phyloP scores from a whole-genome alignment of 192 early-diverging fungal genomes.

The Funneliformis mosseae region DNA sequence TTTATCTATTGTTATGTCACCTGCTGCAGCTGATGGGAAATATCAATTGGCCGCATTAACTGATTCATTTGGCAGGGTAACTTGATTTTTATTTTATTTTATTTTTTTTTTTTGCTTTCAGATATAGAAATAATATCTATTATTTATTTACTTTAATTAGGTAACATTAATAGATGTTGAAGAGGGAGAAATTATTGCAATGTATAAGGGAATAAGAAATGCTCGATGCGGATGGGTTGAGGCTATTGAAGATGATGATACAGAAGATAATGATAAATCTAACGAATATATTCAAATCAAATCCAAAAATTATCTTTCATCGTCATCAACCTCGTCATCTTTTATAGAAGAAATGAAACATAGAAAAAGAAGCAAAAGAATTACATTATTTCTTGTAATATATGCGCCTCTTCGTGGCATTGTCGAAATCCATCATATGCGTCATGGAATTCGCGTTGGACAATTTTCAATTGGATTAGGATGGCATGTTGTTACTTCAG shows the following conservation, averaged over 20 bases:
- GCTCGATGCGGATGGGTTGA: slow-evolving; percentile 74
- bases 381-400: slow-evolving; percentile 62
- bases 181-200: slow-evolving; percentile 63
- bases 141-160: background rate
- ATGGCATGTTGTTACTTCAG: slow-evolving; percentile 53
- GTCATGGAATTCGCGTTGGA: slow-evolving; percentile 63
- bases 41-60: slow-evolving; percentile 60
- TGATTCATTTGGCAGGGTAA: slow-evolving; percentile 68
- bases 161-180: slow-evolving; percentile 61
- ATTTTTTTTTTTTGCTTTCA: background rate
- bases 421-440: slow-evolving; percentile 64
- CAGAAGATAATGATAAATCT: background rate
- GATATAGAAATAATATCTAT: background rate
- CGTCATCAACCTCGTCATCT: background rate
- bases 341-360: slow-evolving; percentile 14
- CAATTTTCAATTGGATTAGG: slow-evolving; percentile 61
- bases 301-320: background rate
- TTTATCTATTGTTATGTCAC: slow-evolving; percentile 52
- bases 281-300: background rate
- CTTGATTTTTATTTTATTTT: background rate
- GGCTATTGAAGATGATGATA: slow-evolving; percentile 41
- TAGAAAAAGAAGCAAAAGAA: slow-evolving; percentile 38
- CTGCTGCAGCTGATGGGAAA: slow-evolving; percentile 44
- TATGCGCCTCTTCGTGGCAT: slow-evolving; percentile 65
- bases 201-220: slow-evolving; percentile 75